Conservation (phyloP, 2,329 filamentous ascomycete genomes). For the Beauveria brongniartii region DNA sequence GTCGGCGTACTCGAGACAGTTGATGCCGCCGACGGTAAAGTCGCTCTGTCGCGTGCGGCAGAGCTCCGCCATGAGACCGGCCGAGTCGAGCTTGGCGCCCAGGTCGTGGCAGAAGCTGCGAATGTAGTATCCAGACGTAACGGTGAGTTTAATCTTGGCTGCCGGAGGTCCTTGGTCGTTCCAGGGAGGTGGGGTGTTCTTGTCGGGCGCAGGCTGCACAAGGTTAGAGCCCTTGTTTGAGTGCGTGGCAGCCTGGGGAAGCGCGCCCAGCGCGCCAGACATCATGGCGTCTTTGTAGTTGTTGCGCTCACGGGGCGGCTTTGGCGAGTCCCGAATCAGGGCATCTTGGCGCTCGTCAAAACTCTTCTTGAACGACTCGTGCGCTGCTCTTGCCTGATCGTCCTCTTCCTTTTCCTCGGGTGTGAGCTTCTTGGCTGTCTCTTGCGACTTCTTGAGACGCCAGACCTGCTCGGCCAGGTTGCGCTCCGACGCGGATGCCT, state of each 20-base stretch:
- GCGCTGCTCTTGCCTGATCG: slow-evolving; percentile 44
- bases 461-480: slow-evolving; percentile 66
- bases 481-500: slow-evolving; percentile 69
- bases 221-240: slow-evolving; percentile 42
- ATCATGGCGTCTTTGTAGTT: slow-evolving; percentile 37
- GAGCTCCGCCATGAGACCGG: slow-evolving; percentile 79
- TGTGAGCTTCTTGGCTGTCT: slow-evolving; percentile 39
- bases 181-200: slow-evolving; percentile 47
- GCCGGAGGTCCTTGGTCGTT: slow-evolving; percentile 62
- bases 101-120: slow-evolving; percentile 89
- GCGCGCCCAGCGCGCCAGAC: slow-evolving; percentile 48
- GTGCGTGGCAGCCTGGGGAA: slow-evolving; percentile 34
- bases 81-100: slow-evolving; percentile 70
- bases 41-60: slow-evolving; percentile 73
- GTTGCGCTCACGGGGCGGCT: slow-evolving; percentile 1
- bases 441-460: slow-evolving; percentile 51
- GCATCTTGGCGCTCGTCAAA: slow-evolving; percentile 51
- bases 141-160: slow-evolving; percentile 77
- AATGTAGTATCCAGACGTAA: slow-evolving; percentile 94
- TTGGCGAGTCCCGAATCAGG: slow-evolving; percentile 43
- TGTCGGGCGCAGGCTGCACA: slow-evolving; percentile 38
- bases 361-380: slow-evolving; percentile 49
- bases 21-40: slow-evolving; percentile 61
- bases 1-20: slow-evolving; percentile 72
- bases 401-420: slow-evolving; percentile 49